These are phyloP conservation scores for Blakeslea trispora DNA, from an alignment of 371 early-diverging fungal species.

Conservation along the genomic window DNA sequence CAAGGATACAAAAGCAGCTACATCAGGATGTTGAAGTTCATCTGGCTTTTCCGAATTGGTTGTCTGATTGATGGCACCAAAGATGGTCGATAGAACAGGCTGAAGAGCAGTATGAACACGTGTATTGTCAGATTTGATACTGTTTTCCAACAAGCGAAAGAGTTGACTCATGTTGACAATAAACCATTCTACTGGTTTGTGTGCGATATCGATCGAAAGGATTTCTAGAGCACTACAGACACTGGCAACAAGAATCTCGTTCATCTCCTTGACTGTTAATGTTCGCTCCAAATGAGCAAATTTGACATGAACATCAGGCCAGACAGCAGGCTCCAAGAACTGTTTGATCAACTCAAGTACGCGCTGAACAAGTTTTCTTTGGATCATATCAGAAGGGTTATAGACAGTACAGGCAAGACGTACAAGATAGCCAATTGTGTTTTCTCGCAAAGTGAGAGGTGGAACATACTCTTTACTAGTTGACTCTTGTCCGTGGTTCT, in stretches of 20 bases:
- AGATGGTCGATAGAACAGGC: constrained; percentile 66
- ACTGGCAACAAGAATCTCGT: constrained; percentile 38
- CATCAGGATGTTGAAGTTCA: constrained; percentile 48
- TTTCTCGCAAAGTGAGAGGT: constrained; percentile 62
- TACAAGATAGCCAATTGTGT: constrained; percentile 68
- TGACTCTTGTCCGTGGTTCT: background rate
- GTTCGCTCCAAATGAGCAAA: constrained; percentile 52
- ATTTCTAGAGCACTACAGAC: constrained; percentile 72
- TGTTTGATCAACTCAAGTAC: constrained; percentile 63
- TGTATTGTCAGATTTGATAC: constrained; percentile 68
- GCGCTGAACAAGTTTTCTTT: constrained; percentile 60
- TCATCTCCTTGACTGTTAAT: constrained; percentile 41
- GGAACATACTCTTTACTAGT: constrained; percentile 51
- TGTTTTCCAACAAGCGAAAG: constrained; percentile 68
- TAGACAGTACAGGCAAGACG: constrained; percentile 70
- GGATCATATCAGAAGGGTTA: constrained; percentile 55
- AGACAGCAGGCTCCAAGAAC: constrained; percentile 58
- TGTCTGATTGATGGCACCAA: constrained; percentile 52
- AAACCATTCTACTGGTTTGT: constrained; percentile 69
- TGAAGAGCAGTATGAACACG: constrained; percentile 63
- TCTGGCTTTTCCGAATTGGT: constrained; percentile 11
- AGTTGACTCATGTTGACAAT: constrained; percentile 65
- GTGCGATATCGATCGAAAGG: constrained; percentile 61
- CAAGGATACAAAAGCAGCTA: constrained; percentile 57
- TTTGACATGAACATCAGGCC: constrained; percentile 64